Evolutionary conservation across 2,329 filamentous ascomycete genomes (phyloP), one percentile per base, ranked within the genome.

Genomic region (Colletotrichum costaricense): DNA sequence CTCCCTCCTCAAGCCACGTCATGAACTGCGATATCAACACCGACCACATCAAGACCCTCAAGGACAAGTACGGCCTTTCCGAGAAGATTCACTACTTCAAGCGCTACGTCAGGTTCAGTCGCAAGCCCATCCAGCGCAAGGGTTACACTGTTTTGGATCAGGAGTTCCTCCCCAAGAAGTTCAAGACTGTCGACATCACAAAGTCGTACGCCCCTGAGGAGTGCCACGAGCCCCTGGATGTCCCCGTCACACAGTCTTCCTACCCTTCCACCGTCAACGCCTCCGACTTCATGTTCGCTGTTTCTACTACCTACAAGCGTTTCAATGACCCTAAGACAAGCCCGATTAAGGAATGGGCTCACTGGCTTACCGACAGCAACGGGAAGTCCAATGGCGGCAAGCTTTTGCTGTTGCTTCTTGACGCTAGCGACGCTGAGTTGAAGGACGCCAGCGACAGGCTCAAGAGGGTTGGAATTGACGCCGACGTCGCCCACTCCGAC

Each of bases 231-330:
- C 88, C 89, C 0, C 81, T 91, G 19, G 82, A 88, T 42, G 83
- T 90, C 7, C 83, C 86, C 0, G 88, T 90, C 4, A 79, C 88
- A 8, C 82, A 82, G 58, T 90, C 89, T 0, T 84, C 85, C 3
- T 85, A 83, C 70, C 88, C 89, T 5, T 79, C 82, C 3, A 85
- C 85, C 1, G 88, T 86, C 68, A 88, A 90, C 72, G 84, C 88
- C 12, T 88, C 87, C 49, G 87, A 89, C 73, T 88, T 90, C 79
- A 86, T 90, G 79, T 90, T 90, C 74, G 88, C 88, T 54, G 87
- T 91, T 5, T 90, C 89, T 1, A 90, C 89, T 9, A 90, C 88
- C 2, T 90, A 88, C 81, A 83, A 86, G 75, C 83, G 88, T 69
- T 87, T 91, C 76, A 87, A 82, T 77, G 86, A 88, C 74, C 81